phyloP scores from a whole-genome alignment of 2,329 filamentous ascomycete genomes.

The Blastomyces emzantsi region DNA sequence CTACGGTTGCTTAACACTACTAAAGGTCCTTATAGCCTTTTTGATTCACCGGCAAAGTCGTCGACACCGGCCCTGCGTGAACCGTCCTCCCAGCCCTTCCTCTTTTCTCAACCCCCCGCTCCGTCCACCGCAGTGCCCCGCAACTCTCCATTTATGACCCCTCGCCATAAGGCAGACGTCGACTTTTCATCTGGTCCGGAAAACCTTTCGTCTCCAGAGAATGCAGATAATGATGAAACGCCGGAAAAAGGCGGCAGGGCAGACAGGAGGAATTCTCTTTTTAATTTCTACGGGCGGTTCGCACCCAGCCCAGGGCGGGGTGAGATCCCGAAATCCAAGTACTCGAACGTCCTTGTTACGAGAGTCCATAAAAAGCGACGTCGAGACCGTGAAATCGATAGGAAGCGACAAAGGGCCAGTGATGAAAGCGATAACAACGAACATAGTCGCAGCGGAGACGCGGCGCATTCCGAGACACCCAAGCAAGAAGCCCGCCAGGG shows the following conservation, averaged over 20 bases:
- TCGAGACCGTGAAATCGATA: conserved; percentile 40
- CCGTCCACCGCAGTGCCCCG: conserved; percentile 25
- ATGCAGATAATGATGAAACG: conserved; percentile 41
- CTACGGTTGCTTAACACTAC: background rate
- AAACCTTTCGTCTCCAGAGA: conserved; percentile 39
- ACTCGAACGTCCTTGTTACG: conserved; percentile 37
- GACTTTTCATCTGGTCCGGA: conserved; percentile 43
- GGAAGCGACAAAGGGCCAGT: conserved; percentile 32
- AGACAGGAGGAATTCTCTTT: conserved; percentile 33
- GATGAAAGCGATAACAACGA: conserved; percentile 39
- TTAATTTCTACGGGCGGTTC: conserved; percentile 36
- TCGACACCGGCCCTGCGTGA: conserved; percentile 40
- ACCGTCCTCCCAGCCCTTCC: conserved; percentile 42
- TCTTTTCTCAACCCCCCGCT: conserved; percentile 37
- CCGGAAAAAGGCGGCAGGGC: conserved; percentile 32
- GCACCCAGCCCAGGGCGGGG: conserved; percentile 52
- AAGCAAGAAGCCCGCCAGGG: background rate
- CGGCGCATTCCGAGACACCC: background rate
- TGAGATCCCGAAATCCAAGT: conserved; percentile 48
- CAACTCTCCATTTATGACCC: conserved; percentile 41
- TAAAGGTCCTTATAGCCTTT: conserved; percentile 33
- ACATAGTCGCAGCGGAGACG: conserved; percentile 30
- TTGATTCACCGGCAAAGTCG: conserved; percentile 43
- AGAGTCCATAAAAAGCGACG: conserved; percentile 43
- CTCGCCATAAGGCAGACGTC: conserved; percentile 36